These are phyloP conservation scores for Podaxis sp. DNA, from an alignment of 768 basidiomycete species.

Conservation along the genomic window DNA sequence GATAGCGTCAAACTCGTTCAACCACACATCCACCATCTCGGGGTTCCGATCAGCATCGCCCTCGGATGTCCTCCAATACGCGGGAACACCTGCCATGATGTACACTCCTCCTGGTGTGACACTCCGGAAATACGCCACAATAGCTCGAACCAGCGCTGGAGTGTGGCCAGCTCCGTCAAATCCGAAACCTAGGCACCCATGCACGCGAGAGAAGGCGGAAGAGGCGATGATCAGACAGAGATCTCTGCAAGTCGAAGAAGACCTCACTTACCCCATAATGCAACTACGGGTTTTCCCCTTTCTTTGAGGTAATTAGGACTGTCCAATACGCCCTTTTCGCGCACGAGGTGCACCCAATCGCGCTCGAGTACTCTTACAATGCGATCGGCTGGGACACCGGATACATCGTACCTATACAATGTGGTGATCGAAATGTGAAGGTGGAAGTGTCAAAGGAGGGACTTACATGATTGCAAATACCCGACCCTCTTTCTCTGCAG, in stretches of 20 bases:
- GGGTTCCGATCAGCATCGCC: conserved; percentile 72
- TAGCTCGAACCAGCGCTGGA: conserved; percentile 54
- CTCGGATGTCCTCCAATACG: conserved; percentile 72
- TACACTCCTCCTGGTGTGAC: conserved; percentile 73
- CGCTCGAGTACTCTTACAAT: conserved; percentile 65
- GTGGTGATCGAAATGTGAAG: background rate
- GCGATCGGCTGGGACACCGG: conserved; percentile 70
- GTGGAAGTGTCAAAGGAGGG: background rate
- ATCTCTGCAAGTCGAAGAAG: background rate
- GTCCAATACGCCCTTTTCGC: conserved; percentile 58
- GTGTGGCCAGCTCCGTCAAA: conserved; percentile 62
- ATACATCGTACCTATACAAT: conserved; percentile 72
- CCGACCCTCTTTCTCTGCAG: conserved; percentile 77
- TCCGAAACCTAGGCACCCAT: conserved; percentile 56
- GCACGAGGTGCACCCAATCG: conserved; percentile 76
- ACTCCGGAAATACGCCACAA: conserved; percentile 58
- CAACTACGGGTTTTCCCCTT: conserved; percentile 67
- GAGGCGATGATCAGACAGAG: conserved; percentile 1
- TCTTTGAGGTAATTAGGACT: conserved; percentile 76
- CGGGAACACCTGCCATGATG: conserved; percentile 67
- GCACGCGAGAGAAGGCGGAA: background rate
- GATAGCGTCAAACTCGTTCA: conserved; percentile 77
- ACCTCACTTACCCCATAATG: conserved; percentile 58
- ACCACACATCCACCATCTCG: conserved; percentile 66
- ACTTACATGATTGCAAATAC: conserved; percentile 84